A percentile compares a stretch with the other conserved stretches of the same genome.
These are phyloP conservation scores for Corylus americana DNA, from an alignment of 306 rosid species.

Conservation along the genomic window DNA sequence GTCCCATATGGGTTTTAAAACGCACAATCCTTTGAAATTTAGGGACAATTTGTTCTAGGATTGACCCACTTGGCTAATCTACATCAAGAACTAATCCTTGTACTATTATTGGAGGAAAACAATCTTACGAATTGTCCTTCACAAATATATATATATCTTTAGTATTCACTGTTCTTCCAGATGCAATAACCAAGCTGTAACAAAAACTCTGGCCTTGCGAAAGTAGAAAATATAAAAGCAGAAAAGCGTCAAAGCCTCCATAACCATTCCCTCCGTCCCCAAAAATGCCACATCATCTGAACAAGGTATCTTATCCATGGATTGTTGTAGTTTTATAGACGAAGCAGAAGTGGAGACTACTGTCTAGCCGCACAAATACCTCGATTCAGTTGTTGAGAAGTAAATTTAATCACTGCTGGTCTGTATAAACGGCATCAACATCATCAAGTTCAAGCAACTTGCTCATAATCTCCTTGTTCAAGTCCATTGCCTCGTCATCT, in stretches of 20 bases:
- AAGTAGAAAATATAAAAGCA: neutral
- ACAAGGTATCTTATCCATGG: neutral
- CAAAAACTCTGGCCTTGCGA: neutral
- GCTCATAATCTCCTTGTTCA: slow-evolving; percentile 82
- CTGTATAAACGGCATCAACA: slow-evolving; percentile 93
- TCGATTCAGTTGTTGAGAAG: slow-evolving; percentile 25
- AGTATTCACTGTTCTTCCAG: neutral
- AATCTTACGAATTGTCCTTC: neutral
- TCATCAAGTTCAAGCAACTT: slow-evolving; percentile 91
- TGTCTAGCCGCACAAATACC: slow-evolving; percentile 4
- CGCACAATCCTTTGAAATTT: neutral
- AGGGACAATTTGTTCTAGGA: neutral
- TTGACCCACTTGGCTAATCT: neutral
- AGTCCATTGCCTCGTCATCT: slow-evolving; percentile 88
- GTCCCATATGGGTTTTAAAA: neutral
- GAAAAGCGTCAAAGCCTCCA: neutral
- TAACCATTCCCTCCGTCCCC: neutral
- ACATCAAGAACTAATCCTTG: neutral
- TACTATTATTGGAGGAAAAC: neutral
- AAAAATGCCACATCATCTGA: neutral
- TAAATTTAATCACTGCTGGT: slow-evolving; percentile 58
- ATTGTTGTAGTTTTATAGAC: neutral
- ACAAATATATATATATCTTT: neutral
- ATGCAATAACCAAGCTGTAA: neutral
- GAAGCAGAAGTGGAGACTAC: neutral